These are phyloP conservation scores for Nidularia sp. DNA, from an alignment of 768 basidiomycete species.

Conservation along the genomic window DNA sequence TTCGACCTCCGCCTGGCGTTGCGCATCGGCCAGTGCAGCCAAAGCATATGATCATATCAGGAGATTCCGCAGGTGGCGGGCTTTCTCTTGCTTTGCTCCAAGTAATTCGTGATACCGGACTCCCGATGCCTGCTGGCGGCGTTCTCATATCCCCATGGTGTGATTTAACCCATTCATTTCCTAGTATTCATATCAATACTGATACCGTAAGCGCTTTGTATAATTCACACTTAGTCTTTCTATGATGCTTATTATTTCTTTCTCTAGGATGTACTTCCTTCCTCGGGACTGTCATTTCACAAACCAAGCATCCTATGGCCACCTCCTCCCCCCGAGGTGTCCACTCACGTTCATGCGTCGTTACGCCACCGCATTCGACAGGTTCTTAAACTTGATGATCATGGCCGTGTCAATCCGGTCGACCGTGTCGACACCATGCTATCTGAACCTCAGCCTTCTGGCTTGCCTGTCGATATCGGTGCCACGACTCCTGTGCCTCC, in stretches of 20 bases:
- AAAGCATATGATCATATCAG: constrained; percentile 76
- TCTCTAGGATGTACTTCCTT: constrained; percentile 71
- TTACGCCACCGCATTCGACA: constrained; percentile 61
- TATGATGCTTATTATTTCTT: neutral
- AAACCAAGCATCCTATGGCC: constrained; percentile 81
- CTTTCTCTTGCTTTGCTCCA: constrained; percentile 81
- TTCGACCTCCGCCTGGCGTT: constrained; percentile 78
- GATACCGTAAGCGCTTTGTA: constrained; percentile 51
- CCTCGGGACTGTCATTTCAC: constrained; percentile 72
- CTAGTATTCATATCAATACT: constrained; percentile 82
- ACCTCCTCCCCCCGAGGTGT: constrained; percentile 65
- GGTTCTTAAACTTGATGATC: constrained; percentile 34
- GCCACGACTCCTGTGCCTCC: constrained; percentile 40
- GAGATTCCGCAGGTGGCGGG: constrained; percentile 93
- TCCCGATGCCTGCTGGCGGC: constrained; percentile 84
- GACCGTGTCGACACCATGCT: constrained; percentile 11
- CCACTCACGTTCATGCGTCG: constrained; percentile 48
- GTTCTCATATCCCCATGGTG: constrained; percentile 92
- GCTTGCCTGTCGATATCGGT: constrained; percentile 41
- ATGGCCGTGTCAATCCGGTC: constrained; percentile 6
- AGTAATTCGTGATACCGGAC: constrained; percentile 76
- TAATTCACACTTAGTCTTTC: neutral
- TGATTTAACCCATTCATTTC: constrained; percentile 91
- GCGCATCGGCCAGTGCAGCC: constrained; percentile 80
- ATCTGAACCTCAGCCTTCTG: constrained; percentile 1